Evolutionary conservation across 1,284 basidiomycete genomes (phyloP), one percentile per base, ranked within the genome.

Genomic region (Apiotrichum siamense): DNA sequence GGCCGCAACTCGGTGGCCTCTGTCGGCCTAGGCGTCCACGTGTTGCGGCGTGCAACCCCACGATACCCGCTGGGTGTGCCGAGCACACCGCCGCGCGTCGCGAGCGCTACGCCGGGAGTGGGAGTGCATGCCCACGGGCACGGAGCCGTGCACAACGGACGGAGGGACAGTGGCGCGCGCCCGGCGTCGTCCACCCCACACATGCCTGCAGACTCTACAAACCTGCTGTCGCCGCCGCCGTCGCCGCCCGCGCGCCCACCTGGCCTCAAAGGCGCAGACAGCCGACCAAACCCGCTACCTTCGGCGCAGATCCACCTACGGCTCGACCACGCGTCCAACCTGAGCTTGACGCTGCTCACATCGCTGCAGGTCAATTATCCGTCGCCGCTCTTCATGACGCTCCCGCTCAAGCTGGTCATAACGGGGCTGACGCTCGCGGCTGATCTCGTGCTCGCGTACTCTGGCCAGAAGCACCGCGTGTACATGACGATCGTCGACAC

Each of bases 361-460:
- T 90, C 88, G 11, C 80, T 98, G 18, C 82, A 92, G 58, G 92
- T 99, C 72, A 97, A 97, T 76, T 96, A 97, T 70, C 93, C 94
- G 1, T 88, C 88, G 0, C 83, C 86, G 0, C 82, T 86, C 64
- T 97, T 99, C 79, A 97, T 98, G 91, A 84, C 86, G 7, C 80
- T 99, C 18, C 96, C 96, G 3, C 87, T 98, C 67, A 87, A 88
- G 65, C 82, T 98, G 42, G 86, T 84, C 17, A 83, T 97, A 21
- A 94, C 87, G 0, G 89, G 90, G 1, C 77, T 97, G 46, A 79
- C 90, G 9, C 87, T 98, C 69, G 81, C 81, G 7, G 89, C 88
- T 40, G 89, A 94, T 63, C 74, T 97, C 35, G 85, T 90, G 9
- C 78, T 97, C 20, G 96, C 93, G 6, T 92, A 94, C 72, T 88